phyloP scores from a whole-genome alignment of 768 basidiomycete species.

The Naganishia friedmannii region DNA sequence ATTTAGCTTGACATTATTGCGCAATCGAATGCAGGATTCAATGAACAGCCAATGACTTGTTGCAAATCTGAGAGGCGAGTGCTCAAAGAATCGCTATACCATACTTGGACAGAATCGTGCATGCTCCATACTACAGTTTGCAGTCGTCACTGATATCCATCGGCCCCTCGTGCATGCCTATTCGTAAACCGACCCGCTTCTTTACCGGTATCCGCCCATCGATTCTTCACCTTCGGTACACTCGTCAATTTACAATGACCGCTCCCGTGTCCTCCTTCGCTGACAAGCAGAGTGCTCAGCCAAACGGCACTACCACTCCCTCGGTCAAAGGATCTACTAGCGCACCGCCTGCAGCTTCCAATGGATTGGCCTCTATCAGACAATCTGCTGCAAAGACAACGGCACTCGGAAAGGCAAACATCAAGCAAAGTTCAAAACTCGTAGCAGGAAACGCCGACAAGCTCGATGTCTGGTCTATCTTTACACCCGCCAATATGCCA shows the following conservation, averaged over 20 bases:
- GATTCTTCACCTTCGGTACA: neutral
- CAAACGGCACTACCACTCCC: conserved; percentile 25
- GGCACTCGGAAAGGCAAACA: conserved; percentile 18
- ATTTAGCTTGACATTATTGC: conserved; percentile 7
- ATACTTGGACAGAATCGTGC: neutral
- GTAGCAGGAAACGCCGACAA: conserved; percentile 48
- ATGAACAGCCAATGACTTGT: conserved; percentile 17
- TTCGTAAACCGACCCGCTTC: neutral
- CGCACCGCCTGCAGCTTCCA: conserved; percentile 13
- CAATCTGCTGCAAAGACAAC: conserved; percentile 18
- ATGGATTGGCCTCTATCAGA: conserved; percentile 10
- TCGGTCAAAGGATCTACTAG: conserved; percentile 5
- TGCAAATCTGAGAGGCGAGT: neutral
- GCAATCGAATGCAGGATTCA: conserved; percentile 13
- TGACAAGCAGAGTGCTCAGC: conserved; percentile 17
- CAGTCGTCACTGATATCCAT: neutral
- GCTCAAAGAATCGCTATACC: neutral
- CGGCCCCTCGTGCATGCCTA: neutral
- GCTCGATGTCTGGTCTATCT: conserved; percentile 51
- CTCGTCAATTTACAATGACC: conserved; percentile 16
- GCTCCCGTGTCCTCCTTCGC: conserved; percentile 15
- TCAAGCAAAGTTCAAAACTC: conserved; percentile 44
- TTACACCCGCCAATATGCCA: conserved; percentile 73
- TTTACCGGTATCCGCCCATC: conserved; percentile 13
- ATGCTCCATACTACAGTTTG: neutral